Base-by-base conservation (phyloP, 179 eudicot species). In the Beta corolliflora region DNA sequence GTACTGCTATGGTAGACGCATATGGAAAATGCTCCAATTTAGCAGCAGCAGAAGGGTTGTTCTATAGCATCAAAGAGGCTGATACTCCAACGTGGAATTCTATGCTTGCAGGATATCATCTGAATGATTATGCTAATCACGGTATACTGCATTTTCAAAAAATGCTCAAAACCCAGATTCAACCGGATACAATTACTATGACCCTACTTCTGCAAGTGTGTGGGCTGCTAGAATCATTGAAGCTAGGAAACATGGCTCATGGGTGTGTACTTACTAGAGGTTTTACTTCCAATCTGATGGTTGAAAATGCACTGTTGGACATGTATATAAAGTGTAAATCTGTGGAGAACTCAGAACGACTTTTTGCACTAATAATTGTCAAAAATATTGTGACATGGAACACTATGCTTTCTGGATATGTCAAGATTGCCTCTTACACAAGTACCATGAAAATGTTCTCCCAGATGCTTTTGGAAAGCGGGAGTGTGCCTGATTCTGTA, bases 61-160 rank as follows among this genome's bases (percentile, higher is more conserved):
- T 88, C 46, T 15, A 36, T 41, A 70, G 81, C 75, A 82, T 84
- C 52, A 67, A 73, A 54, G 44, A 12, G 19, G 81, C 83, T 44
- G 75, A 80, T 54, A 77, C 85, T 75, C 84, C 88, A 3, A 82
- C 84, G n/a, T 88, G 90, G 88, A 88, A 88, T 60, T 82, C 83
- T 0, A 80, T 88, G 82, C 76, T 86, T 52, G 82, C 83, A 6
- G 79, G 80, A 7, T 84, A 82, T 67, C 76, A 77, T 69, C 44
- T 78, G 73, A 73, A 80, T 79, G 69, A 78, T 9, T 65, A 55
- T 31, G 66, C 82, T 76, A 66, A 84, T 44, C 67, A 77, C 6
- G 86, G 84, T 59, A 78, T 88, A 84, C 81, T 77, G 53, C 68
- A 80, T 78, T 84, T 88, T 45, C 67, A 31, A 58, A 56, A 80